Percentiles rank a stretch among this genome's conserved stretches.
These are phyloP conservation scores for Ulmus americana DNA, from an alignment of 331 rosid genomes.

Conservation along the genomic window DNA sequence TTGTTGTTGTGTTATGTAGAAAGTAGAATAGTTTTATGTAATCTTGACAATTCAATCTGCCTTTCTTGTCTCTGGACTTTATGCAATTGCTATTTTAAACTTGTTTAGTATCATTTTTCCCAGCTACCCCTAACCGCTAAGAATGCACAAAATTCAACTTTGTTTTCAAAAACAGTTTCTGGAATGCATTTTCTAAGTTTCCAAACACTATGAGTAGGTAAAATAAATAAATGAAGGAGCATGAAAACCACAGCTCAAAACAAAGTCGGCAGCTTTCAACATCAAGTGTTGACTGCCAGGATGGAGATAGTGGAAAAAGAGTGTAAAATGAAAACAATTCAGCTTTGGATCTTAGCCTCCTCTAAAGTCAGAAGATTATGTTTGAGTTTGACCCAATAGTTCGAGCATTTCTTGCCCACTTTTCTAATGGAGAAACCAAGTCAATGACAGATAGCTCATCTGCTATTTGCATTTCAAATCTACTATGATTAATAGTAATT, in stretches of 20 bases:
- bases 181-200: no score
- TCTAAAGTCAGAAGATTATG: neutral
- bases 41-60: constrained; percentile 29
- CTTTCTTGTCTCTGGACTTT: constrained; percentile 29
- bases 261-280: constrained; percentile 8
- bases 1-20: constrained; percentile 33
- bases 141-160: no score
- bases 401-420: neutral
- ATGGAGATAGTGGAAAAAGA: neutral
- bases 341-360: neutral
- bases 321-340: neutral
- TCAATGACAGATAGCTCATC: neutral
- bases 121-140: no score
- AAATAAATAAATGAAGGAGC: neutral
- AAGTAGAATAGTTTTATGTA: constrained; percentile 37
- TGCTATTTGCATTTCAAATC: neutral
- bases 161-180: no score
- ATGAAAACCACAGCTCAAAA: neutral
- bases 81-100: no score
- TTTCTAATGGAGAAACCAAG: neutral
- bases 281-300: neutral
- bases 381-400: neutral
- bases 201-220: no score
- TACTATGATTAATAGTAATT: neutral
- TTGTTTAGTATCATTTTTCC: no score